Conservation (phyloP, 1,284 basidiomycete species). For the Naganishia liquefaciens region DNA sequence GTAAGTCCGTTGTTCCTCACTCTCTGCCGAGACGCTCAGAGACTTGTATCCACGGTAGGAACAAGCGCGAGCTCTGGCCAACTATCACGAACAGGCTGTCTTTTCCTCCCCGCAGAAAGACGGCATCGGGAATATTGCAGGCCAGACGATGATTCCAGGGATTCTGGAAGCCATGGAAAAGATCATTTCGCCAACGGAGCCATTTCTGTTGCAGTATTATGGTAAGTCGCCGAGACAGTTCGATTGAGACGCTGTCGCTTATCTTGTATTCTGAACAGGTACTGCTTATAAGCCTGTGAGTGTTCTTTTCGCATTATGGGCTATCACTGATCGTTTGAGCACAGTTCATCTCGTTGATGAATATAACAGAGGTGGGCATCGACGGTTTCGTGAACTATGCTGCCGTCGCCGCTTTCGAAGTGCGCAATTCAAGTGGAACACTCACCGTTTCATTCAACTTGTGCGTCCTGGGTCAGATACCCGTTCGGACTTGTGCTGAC, state of each 20-base stretch:
- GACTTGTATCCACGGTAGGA: neutral
- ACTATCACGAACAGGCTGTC: slow-evolving; percentile 75
- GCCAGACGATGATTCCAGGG: slow-evolving; percentile 54
- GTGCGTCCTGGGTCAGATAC: slow-evolving; percentile 9
- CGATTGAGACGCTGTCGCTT: too few species aligned
- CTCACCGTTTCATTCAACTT: slow-evolving; percentile 69
- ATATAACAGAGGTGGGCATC: slow-evolving; percentile 66
- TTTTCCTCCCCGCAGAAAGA: slow-evolving; percentile 66
- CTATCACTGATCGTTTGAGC: neutral
- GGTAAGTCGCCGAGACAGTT: slow-evolving; percentile 33
- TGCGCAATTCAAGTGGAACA: slow-evolving; percentile 59
- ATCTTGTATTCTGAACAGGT: slow-evolving; percentile 30
- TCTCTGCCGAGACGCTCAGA: neutral
- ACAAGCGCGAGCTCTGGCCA: slow-evolving; percentile 68
- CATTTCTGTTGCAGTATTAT: slow-evolving; percentile 72
- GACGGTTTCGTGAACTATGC: slow-evolving; percentile 67
- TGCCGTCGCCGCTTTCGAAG: slow-evolving; percentile 74
- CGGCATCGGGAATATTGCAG: slow-evolving; percentile 67
- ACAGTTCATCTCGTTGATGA: slow-evolving; percentile 80
- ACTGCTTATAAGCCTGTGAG: slow-evolving; percentile 73
- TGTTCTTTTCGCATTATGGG: neutral
- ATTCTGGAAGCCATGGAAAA: slow-evolving; percentile 69
- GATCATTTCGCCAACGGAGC: slow-evolving; percentile 68
- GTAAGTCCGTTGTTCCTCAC: slow-evolving; percentile 8
- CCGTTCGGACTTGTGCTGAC: neutral